These are phyloP conservation scores for Eugenia klotzschiana DNA, from an alignment of 441 rosid genomes.

Conservation along the genomic window DNA sequence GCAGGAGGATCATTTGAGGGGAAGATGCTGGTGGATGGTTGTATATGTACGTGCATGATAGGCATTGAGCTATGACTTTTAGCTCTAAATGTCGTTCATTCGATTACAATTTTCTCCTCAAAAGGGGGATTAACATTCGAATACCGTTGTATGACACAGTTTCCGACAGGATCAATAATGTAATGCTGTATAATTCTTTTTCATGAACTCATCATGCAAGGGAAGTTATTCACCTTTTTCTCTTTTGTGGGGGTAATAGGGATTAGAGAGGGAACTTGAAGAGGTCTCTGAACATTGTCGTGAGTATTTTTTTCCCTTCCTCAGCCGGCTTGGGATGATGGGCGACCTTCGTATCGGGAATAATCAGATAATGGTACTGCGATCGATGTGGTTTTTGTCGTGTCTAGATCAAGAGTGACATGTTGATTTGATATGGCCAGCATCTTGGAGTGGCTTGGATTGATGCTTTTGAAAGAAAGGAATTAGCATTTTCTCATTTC, in stretches of 20 bases:
- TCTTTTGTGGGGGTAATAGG: not conserved
- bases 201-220: not conserved
- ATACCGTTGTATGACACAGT: not conserved
- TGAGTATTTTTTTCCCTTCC: not conserved
- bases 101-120: not conserved
- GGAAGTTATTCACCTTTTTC: not conserved
- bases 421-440: not conserved
- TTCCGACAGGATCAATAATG: not conserved
- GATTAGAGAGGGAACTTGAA: not conserved
- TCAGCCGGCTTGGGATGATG: not conserved
- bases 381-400: not conserved
- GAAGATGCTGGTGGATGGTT: slow-evolving; percentile 5
- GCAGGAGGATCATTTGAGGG: not conserved
- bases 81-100: slow-evolving; percentile 10
- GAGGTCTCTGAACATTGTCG: not conserved
- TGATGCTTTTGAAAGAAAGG: not conserved
- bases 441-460: not conserved
- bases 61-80: slow-evolving; percentile 13
- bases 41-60: slow-evolving; percentile 3
- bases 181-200: not conserved
- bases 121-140: not conserved
- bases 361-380: not conserved
- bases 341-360: not conserved
- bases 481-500: not conserved
- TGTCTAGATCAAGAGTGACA: not conserved